These are phyloP conservation scores for Toxoplasma gondii DNA, from an alignment of 169 alveolate species.

Conservation along the genomic window DNA sequence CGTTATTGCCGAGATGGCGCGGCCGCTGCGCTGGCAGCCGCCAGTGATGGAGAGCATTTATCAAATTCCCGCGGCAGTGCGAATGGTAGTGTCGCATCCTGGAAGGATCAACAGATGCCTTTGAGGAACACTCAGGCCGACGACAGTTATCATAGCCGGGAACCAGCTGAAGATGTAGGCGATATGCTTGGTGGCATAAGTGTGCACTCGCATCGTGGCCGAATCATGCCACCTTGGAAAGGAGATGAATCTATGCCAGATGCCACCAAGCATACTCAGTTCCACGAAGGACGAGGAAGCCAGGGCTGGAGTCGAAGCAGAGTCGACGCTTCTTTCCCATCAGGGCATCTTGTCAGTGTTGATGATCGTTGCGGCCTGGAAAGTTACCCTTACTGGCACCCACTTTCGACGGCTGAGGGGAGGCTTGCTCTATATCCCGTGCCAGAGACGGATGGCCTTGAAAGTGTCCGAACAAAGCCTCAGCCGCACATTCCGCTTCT, in stretches of 20 bases:
- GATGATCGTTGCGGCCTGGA: background rate
- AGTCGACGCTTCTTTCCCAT: too few species aligned
- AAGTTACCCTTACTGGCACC: background rate
- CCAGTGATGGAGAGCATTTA: background rate
- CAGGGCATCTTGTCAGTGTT: background rate
- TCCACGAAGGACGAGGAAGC: background rate
- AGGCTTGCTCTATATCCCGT: background rate
- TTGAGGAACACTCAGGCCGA: background rate
- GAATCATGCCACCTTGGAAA: background rate
- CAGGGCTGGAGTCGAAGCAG: too few species aligned
- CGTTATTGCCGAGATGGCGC: background rate
- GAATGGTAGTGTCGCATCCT: background rate
- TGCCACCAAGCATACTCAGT: background rate
- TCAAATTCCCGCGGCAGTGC: background rate
- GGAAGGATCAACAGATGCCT: background rate
- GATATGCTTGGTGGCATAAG: background rate
- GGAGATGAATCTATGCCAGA: background rate
- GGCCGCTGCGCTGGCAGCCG: slow-evolving; percentile 2
- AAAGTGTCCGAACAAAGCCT: too few species aligned
- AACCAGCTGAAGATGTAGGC: background rate
- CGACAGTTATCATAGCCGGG: background rate
- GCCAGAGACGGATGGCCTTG: too few species aligned
- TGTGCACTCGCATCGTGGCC: background rate
- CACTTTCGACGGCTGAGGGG: background rate
- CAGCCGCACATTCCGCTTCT: too few species aligned